phyloP scores from a whole-genome alignment of 2,329 filamentous ascomycete species.

The Metarhizium humberi region DNA sequence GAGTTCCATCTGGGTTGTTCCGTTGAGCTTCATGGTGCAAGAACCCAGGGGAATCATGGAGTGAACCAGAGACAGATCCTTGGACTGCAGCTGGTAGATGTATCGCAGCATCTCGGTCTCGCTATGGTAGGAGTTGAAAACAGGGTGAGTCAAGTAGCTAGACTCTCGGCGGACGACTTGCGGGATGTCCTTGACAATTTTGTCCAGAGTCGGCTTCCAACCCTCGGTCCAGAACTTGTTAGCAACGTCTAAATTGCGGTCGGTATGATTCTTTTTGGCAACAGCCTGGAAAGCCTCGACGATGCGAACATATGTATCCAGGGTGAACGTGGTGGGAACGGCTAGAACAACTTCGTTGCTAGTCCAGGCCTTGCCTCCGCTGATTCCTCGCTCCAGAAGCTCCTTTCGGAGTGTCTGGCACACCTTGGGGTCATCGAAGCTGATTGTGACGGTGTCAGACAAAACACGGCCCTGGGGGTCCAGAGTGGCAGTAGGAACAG shows the following conservation, averaged over 20 bases:
- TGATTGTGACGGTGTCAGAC: slow-evolving; percentile 75
- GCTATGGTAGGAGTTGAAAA: slow-evolving; percentile 92
- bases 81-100: slow-evolving; percentile 86
- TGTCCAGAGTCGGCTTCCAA: slow-evolving; percentile 23
- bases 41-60: slow-evolving; percentile 97
- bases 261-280: slow-evolving; percentile 15
- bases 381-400: slow-evolving; percentile 53
- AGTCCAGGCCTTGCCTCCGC: slow-evolving; percentile 55
- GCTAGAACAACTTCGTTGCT: slow-evolving; percentile 16
- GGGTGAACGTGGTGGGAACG: slow-evolving; percentile 16
- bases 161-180: slow-evolving; percentile 60
- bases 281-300: slow-evolving; percentile 17
- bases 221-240: slow-evolving; percentile 31
- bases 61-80: slow-evolving; percentile 87
- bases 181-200: slow-evolving; percentile 36
- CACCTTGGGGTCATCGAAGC: slow-evolving; percentile 22
- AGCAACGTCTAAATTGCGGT: slow-evolving; percentile 17
- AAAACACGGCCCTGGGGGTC: slow-evolving; percentile 46
- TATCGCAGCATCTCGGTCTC: slow-evolving; percentile 92
- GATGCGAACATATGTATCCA: slow-evolving; percentile 12
- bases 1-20: slow-evolving; percentile 85
- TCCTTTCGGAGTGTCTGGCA: slow-evolving; percentile 19
- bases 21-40: slow-evolving; percentile 98
- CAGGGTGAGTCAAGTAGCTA: slow-evolving; percentile 73
- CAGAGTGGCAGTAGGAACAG: slow-evolving; percentile 49